A percentile compares a stretch with the other conserved stretches of the same genome.
Conservation (phyloP, 331 rosid species). For the Saraca asoca region DNA sequence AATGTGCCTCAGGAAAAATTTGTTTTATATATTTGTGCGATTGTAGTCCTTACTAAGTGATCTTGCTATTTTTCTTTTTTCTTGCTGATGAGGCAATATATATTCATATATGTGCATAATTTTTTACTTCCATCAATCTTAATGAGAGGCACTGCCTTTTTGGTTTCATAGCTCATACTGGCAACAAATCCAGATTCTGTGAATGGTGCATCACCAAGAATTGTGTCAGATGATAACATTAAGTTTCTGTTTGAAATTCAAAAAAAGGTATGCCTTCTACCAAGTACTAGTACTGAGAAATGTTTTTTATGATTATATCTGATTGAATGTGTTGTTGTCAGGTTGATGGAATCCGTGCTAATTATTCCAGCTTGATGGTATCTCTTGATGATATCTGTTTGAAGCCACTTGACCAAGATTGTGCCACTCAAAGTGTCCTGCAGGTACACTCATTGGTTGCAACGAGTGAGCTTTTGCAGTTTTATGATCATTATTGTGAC, state of each 20-base stretch:
- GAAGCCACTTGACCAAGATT: conserved; percentile 92
- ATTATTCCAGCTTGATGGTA: conserved; percentile 64
- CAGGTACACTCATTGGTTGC: conserved; percentile 63
- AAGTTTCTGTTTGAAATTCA: conserved; percentile 88
- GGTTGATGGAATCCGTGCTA: conserved; percentile 83
- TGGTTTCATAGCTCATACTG: conserved; percentile 63
- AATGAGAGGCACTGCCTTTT: conserved; percentile 15
- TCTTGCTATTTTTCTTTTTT: conserved; percentile 16
- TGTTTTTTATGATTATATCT: conserved; percentile 31
- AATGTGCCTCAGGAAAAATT: conserved; percentile 20
- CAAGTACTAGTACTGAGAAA: conserved; percentile 7
- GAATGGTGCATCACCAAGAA: conserved; percentile 65
- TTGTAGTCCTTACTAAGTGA: conserved; percentile 8
- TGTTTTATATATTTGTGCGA: conserved; percentile 10
- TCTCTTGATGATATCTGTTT: conserved; percentile 88
- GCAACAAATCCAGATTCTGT: conserved; percentile 69
- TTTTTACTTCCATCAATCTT: conserved; percentile 22
- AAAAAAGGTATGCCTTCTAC: conserved; percentile 62
- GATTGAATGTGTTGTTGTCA: conserved; percentile 44
- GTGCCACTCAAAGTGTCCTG: conserved; percentile 91
- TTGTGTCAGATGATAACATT: conserved; percentile 80
- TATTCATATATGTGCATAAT: conserved; percentile 14
- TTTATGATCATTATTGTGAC: conserved; percentile 24
- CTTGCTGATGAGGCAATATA: conserved; percentile 21
- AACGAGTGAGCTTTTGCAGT: neutral